phyloP scores from a whole-genome alignment of 306 rosid genomes.

The Astragalus membranaceus region DNA sequence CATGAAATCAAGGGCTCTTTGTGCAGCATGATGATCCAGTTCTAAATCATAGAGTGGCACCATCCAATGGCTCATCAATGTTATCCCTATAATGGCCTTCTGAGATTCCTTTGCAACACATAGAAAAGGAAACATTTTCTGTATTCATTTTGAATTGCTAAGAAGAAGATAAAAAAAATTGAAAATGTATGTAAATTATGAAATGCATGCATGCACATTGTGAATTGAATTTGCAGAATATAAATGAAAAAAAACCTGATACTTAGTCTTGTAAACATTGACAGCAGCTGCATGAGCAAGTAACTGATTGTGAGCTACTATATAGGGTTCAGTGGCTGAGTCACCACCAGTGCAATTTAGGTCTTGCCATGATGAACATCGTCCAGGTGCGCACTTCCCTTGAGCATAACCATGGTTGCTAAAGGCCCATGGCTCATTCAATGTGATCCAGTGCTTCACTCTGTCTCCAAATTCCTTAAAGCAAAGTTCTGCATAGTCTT shows the following conservation, averaged over 20 bases:
- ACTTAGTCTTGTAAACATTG: slow-evolving; percentile 23
- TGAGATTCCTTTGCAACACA: slow-evolving; percentile 19
- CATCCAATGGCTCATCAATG: slow-evolving; percentile 28
- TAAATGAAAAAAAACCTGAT: slow-evolving; percentile 28
- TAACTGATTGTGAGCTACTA: slow-evolving; percentile 35
- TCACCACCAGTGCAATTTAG: slow-evolving; percentile 32
- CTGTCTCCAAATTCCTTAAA: slow-evolving; percentile 20
- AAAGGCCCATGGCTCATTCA: slow-evolving; percentile 1
- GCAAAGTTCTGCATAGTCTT: slow-evolving; percentile 11
- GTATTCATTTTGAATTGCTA: too few species aligned
- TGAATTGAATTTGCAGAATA: background rate
- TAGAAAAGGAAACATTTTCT: background rate
- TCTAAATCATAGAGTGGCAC: slow-evolving; percentile 26
- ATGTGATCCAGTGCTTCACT: slow-evolving; percentile 22
- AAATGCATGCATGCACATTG: background rate
- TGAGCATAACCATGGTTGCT: background rate
- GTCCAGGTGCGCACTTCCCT: background rate
- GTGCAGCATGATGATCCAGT: slow-evolving; percentile 27
- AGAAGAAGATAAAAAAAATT: too few species aligned
- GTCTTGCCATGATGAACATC: slow-evolving; percentile 38
- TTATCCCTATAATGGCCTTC: slow-evolving; percentile 44
- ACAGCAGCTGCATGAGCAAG: slow-evolving; percentile 45
- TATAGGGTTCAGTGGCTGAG: slow-evolving; percentile 45
- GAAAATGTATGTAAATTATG: too few species aligned
- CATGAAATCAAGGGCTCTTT: slow-evolving; percentile 41